These are phyloP conservation scores for Dactylonectria estremocensis DNA, from an alignment of 2,329 filamentous ascomycete species.

Conservation along the genomic window DNA sequence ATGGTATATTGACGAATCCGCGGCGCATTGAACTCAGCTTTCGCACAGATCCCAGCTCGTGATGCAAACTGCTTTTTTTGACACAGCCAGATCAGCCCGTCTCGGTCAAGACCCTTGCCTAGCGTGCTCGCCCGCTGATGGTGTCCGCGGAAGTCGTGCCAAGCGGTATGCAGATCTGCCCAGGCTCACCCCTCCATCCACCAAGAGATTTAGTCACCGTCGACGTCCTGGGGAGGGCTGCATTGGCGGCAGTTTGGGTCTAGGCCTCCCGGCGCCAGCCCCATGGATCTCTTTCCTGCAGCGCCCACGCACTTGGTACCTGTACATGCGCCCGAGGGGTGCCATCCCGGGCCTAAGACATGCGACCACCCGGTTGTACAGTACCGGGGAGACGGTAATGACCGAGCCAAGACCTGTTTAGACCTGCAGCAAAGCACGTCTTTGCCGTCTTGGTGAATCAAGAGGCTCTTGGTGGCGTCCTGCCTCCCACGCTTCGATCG, in stretches of 20 bases:
- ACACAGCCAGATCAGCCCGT: constrained; percentile 26
- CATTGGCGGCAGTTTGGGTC: constrained; percentile 28
- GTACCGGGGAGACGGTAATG: constrained; percentile 40
- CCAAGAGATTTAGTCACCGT: constrained; percentile 34
- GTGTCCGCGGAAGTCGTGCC: constrained; percentile 31
- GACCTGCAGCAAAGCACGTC: constrained; percentile 36
- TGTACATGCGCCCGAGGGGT: constrained; percentile 9
- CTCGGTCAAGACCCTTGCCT: constrained; percentile 26
- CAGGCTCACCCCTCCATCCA: constrained; percentile 25
- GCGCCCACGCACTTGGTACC: constrained; percentile 1
- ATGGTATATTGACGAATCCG: constrained; percentile 38
- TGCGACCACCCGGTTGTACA: constrained; percentile 29
- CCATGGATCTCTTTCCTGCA: constrained; percentile 10
- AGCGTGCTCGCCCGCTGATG: constrained; percentile 11
- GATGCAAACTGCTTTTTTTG: constrained; percentile 20
- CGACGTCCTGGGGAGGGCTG: constrained; percentile 40
- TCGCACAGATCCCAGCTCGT: constrained; percentile 6
- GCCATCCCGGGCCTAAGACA: constrained; percentile 27
- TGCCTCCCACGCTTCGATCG: constrained; percentile 30
- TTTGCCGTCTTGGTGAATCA: constrained; percentile 30
- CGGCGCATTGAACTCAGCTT: constrained; percentile 14
- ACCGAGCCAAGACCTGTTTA: constrained; percentile 33
- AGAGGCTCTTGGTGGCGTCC: constrained; percentile 28
- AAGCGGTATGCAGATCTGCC: constrained; percentile 35
- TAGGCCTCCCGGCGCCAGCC: constrained; percentile 27